These are phyloP conservation scores for Mycena leptocephala DNA, from an alignment of 768 basidiomycete genomes.

Conservation along the genomic window DNA sequence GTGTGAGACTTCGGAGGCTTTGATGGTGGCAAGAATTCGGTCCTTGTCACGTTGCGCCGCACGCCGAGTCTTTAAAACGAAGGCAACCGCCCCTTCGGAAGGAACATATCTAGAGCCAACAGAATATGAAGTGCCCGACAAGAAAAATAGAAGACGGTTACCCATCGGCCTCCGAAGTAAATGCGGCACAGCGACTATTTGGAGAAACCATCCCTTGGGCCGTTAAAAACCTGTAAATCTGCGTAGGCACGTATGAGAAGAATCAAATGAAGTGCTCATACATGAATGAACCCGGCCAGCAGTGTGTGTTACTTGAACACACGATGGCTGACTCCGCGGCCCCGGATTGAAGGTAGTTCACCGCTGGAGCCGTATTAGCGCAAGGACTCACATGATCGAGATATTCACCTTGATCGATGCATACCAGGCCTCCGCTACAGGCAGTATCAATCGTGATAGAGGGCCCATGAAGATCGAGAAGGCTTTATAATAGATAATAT, in stretches of 20 bases:
- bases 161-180: slow-evolving; percentile 33
- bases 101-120: slow-evolving; percentile 24
- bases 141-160: background rate
- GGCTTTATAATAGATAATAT: slow-evolving; percentile 17
- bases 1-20: slow-evolving; percentile 25
- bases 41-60: slow-evolving; percentile 24
- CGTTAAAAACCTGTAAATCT: slow-evolving; percentile 25
- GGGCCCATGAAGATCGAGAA: slow-evolving; percentile 36
- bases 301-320: slow-evolving; percentile 36
- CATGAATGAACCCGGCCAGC: slow-evolving; percentile 37
- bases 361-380: slow-evolving; percentile 4
- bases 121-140: background rate
- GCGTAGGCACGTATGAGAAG: background rate
- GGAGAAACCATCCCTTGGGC: slow-evolving; percentile 33
- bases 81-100: slow-evolving; percentile 32
- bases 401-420: slow-evolving; percentile 33
- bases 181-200: slow-evolving; percentile 32
- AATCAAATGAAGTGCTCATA: background rate
- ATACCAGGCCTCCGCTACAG: slow-evolving; percentile 36
- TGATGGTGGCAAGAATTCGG: slow-evolving; percentile 22
- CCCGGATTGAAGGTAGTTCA: slow-evolving; percentile 25
- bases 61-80: slow-evolving; percentile 30
- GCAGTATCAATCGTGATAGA: slow-evolving; percentile 36
- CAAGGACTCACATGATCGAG: background rate
- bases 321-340: slow-evolving; percentile 27